Evolutionary conservation across 2,329 filamentous ascomycete species (phyloP), one percentile per base, ranked within the genome.

Genomic region (Pseudogymnoascus sp.): DNA sequence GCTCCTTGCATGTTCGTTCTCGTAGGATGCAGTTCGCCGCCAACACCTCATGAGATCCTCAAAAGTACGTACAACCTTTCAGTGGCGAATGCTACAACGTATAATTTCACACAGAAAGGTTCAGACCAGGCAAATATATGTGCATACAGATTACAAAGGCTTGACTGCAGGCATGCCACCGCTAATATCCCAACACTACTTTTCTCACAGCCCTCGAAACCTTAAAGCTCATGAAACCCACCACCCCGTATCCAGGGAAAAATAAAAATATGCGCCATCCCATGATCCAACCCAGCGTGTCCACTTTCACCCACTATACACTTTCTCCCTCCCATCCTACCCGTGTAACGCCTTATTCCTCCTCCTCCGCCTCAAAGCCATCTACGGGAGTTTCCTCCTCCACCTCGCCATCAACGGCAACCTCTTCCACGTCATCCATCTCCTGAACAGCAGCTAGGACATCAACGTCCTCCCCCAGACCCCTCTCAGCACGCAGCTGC

Each of bases 401-500:
- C 3, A 18, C 29, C 8, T 21, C 51, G 10, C 11, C 29, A 7
- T 57, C 16, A 11, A 54, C 14, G 16, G 11, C n/a, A 14, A 5
- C 51, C 16, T 34, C 51, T 34, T 57, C 51, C n/a, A 5, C 29
- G 10, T 57, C 51, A 57, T 57, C 51, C 51, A 57, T 57, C 51
- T 57, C 51, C 51, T 57, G 5, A 34, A 57, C 51, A 14, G 10
- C 29, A 2, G 29, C 51, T 10, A 57, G 5, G 29, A 57, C 51
- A 34, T 57, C 51, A 1, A 57, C 51, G 10, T 57, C 51, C 29
- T 57, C 51, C 7, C 51, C 51, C 4, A 57, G 10, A 14, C 51
- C 51, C 51, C 51, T 57, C 29, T 57, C 51, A 14, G 51, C 51
- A 14, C 51, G 51, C 29, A 57, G 3, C 61, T 74, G 71, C 62